Evolutionary conservation across 2,329 filamentous ascomycete genomes (phyloP), one percentile per base, ranked within the genome.

Genomic region (Capronia americana): DNA sequence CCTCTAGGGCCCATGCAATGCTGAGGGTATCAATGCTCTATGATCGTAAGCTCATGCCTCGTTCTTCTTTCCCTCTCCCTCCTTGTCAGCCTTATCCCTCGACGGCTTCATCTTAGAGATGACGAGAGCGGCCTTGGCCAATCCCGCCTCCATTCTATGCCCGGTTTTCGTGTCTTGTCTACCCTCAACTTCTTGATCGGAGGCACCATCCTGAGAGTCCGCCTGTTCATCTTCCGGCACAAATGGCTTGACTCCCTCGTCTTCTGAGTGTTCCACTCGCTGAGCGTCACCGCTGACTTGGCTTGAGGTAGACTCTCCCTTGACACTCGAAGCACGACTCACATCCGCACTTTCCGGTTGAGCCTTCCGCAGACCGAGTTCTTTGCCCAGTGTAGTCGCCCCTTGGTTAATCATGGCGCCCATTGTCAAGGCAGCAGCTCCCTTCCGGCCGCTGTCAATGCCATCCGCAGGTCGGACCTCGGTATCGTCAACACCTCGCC

Each of bases 261-360:
- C 76, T 51, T 78, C 77, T 38, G 75, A 74, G 10, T 75, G 76
- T 61, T 75, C 77, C 17, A 48, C 65, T 38, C 54, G 32, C 14
- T 61, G 55, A 17, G 41, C 44, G 20, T 44, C 53, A 24, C 20
- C 32, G 53, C 34, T 44, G 30, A 62, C 54, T 12, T 58, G 23
- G 85, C 73, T 79, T 82, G 65, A 41, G 56, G 51, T 26, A 28
- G 56, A 38, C 85, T 32, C 73, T 79, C 82, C 69, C 38, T 62
- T 76, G 23, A 92, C 78, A 74, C 90, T 94, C 72, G 88, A 93
- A 1, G 91, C 90, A 69, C 88, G 86, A 75, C 91, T 93, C 17
- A 92, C 82, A 61, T 87, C 83, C 1, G 84, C 86, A 70, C 90
- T 92, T 0, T 84, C 84, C 0, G 89, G 86, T 6, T 85, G 89